Conservation (phyloP, 164 flowering plant genomes). For the Annona cherimola region DNA sequence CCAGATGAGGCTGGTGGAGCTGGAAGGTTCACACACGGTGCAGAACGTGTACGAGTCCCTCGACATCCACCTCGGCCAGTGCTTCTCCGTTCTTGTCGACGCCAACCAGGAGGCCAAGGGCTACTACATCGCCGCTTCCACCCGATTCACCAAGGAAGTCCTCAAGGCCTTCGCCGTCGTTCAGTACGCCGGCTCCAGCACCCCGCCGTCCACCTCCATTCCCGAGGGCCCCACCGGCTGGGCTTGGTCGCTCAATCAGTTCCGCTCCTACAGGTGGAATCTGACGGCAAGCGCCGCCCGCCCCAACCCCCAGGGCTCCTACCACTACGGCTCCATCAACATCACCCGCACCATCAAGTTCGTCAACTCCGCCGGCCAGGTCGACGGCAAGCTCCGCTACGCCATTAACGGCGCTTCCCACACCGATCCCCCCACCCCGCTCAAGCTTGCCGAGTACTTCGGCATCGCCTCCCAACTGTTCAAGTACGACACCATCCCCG, state of each 20-base stretch:
- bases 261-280: slow-evolving; percentile 41
- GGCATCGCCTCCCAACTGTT: slow-evolving; percentile 23
- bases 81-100: slow-evolving; percentile 36
- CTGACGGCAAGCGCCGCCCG: slow-evolving; percentile 44
- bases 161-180: slow-evolving; percentile 29
- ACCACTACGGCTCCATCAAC: slow-evolving; percentile 39
- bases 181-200: slow-evolving; percentile 22
- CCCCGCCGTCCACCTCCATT: slow-evolving; percentile 23
- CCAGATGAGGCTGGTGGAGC: slow-evolving; percentile 40
- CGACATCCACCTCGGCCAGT: slow-evolving; percentile 47
- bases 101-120: slow-evolving; percentile 33
- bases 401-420: slow-evolving; percentile 37
- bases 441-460: slow-evolving; percentile 42
- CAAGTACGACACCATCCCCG: slow-evolving; percentile 30
- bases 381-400: slow-evolving; percentile 35
- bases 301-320: slow-evolving; percentile 48
- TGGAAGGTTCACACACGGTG: slow-evolving; percentile 50
- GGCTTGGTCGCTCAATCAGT: slow-evolving; percentile 45
- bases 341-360: slow-evolving; percentile 41
- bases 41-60: slow-evolving; percentile 40
- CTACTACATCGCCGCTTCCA: slow-evolving; percentile 41
- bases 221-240: slow-evolving; percentile 27
- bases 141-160: slow-evolving; percentile 34
- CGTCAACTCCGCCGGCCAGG: slow-evolving; percentile 24
- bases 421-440: slow-evolving; percentile 22